phyloP scores from a whole-genome alignment of 2,329 filamentous ascomycete genomes.

The Botrytis aclada region DNA sequence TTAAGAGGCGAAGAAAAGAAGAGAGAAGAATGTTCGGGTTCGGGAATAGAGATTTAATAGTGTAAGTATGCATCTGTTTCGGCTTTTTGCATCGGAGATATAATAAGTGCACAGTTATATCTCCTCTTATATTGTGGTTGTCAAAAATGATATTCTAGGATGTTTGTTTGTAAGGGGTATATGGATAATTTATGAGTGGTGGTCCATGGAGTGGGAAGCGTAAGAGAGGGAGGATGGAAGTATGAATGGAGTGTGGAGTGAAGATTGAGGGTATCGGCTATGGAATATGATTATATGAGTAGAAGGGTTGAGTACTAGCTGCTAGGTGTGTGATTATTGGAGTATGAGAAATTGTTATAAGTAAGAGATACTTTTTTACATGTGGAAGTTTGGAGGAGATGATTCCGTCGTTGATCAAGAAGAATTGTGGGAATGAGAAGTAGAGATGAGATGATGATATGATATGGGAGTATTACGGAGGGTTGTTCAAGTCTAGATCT shows the following conservation, averaged over 20 bases:
- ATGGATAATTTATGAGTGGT: background rate
- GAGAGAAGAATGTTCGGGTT: background rate
- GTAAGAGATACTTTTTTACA: background rate
- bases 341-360: background rate
- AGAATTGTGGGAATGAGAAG: background rate
- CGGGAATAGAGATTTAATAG: background rate
- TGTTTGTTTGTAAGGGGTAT: too few species aligned
- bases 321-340: too few species aligned
- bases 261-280: too few species aligned
- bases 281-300: fast-evolving
- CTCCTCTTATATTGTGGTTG: background rate
- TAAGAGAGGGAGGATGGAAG: background rate
- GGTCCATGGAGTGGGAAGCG: background rate
- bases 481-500: too few species aligned
- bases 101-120: background rate
- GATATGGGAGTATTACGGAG: too few species aligned
- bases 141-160: background rate
- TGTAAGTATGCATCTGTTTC: background rate
- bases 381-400: background rate
- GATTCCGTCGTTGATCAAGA: background rate
- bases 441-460: too few species aligned
- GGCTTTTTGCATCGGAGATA: background rate
- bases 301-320: background rate
- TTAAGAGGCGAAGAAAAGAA: background rate
- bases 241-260: background rate